Conservation (phyloP, 495 filamentous ascomycete genomes). For the Xylaria sp. region DNA sequence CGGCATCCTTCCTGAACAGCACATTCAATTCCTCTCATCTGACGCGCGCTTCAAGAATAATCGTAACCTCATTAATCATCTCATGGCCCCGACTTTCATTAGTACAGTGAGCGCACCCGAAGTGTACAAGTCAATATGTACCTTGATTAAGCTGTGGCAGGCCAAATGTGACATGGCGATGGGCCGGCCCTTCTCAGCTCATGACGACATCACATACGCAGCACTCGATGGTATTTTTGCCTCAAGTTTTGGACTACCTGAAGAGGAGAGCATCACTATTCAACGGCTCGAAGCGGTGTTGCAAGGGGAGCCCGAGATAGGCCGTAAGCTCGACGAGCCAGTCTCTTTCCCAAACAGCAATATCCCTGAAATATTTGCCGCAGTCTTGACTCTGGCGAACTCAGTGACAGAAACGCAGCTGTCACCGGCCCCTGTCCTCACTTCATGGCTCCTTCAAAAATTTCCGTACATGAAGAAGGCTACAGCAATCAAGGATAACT, state of each 20-base stretch:
- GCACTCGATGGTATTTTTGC: slow-evolving; percentile 15
- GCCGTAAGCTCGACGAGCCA: background rate
- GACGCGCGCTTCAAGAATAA: slow-evolving; percentile 13
- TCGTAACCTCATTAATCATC: slow-evolving; percentile 15
- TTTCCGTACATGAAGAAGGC: slow-evolving; percentile 12
- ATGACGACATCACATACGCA: slow-evolving; percentile 5
- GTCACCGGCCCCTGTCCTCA: slow-evolving; percentile 7
- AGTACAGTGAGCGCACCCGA: slow-evolving; percentile 8
- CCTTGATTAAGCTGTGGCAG: slow-evolving; percentile 12
- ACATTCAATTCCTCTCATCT: slow-evolving; percentile 13
- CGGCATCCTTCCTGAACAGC: slow-evolving; percentile 11
- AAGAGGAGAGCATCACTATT: slow-evolving; percentile 21
- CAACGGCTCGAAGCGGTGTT: slow-evolving; percentile 25
- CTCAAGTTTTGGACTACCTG: slow-evolving; percentile 3
- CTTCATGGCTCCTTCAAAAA: slow-evolving; percentile 6
- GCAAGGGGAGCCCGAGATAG: background rate
- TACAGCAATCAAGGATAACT: slow-evolving; percentile 7
- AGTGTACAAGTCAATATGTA: background rate
- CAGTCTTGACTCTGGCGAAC: slow-evolving; percentile 10
- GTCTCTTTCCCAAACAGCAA: background rate
- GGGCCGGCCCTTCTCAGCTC: slow-evolving; percentile 9
- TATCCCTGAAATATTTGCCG: slow-evolving; percentile 2
- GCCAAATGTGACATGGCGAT: slow-evolving; percentile 7
- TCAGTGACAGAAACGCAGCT: slow-evolving; percentile 2
- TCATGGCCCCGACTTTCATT: slow-evolving; percentile 23